Evolutionary conservation across 768 basidiomycete genomes (phyloP), one percentile per base, ranked within the genome.

Genomic region (button mushroom (Agaricus bisporus)): DNA sequence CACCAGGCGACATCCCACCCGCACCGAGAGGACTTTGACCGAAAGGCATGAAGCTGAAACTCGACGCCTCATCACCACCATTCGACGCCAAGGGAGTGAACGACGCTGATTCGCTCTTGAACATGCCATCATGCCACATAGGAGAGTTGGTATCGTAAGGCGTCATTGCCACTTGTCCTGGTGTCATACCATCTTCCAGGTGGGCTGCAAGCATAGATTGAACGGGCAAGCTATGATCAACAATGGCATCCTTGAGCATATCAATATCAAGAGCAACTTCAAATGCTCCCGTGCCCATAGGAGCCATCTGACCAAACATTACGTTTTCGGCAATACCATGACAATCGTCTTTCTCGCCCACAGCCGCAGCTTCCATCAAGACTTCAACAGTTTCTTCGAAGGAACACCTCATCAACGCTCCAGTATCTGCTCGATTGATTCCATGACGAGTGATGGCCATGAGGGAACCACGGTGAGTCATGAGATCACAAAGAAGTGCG

Each of bases 311-410:
- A 15, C 97, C 97, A 61, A 99, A 92, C 79, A 99, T 85, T 39
- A 99, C 93, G 63, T 98, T 98, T 76, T 98, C 95, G n/a, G 97
- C 97, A 29, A 99, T 85, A 41, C 95, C 97, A 50, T 91, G 91
- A 66, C 97, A 99, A 61, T 98, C 95, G 59, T 99, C 97, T 68
- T 93, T 91, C 74, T 98, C 95, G 50, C 97, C 97, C 20, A 95
- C 89, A 1, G 95, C 94, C 1, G 97, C 97, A 0, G 97, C 97
- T 66, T 99, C 97, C 88, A 98, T 95, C 51, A 99, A 70, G 62
- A 98, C 98, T 67, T 99, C 97, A 56, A 99, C 97, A 2, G 97
- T 99, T 75, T 98, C 97, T 68, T 99, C 97, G 77, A 99, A 99
- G 1, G 97, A 98, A 68, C 93, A 98, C 47, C 97, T 79, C 88